Conservation (phyloP, 2,329 filamentous ascomycete species). For the Colletotrichum horii region DNA sequence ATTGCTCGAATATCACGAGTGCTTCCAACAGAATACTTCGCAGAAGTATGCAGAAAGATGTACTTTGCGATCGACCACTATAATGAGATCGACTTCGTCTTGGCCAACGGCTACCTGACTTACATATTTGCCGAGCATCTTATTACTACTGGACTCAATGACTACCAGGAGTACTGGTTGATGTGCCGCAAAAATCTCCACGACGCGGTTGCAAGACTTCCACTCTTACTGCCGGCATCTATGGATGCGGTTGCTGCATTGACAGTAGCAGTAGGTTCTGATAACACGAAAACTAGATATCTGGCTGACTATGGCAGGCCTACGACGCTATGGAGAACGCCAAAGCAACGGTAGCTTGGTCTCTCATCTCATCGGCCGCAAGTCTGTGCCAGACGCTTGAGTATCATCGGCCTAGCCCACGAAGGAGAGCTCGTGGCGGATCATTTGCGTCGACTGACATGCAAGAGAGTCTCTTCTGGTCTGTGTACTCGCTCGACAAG, state of each 20-base stretch:
- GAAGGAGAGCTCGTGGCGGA: neutral
- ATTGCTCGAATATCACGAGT: conserved; percentile 36
- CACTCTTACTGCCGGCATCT: conserved; percentile 35
- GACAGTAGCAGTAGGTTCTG: neutral
- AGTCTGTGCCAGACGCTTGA: conserved; percentile 37
- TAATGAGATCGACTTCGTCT: conserved; percentile 34
- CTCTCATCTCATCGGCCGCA: conserved; percentile 38
- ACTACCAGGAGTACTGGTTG: conserved; percentile 27
- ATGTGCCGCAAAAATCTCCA: conserved; percentile 33
- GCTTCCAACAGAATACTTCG: conserved; percentile 34
- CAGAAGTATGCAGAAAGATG: conserved; percentile 35
- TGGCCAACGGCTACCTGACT: conserved; percentile 39
- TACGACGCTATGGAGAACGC: conserved; percentile 37
- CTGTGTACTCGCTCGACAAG: conserved; percentile 39
- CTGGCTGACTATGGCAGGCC: conserved; percentile 36
- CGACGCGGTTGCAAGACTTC: neutral
- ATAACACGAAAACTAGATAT: neutral
- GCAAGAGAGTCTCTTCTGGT: conserved; percentile 37
- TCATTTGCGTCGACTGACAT: neutral
- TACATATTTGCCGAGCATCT: conserved; percentile 39
- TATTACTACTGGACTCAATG: conserved; percentile 24
- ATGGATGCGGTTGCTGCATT: conserved; percentile 35
- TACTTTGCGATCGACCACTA: conserved; percentile 40
- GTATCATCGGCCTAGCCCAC: conserved; percentile 29
- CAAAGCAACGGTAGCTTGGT: conserved; percentile 36